A percentile compares a stretch with the other conserved stretches of the same genome.
These are phyloP conservation scores for Thymus mandschuricus DNA, from an alignment of 257 asterid genomes.

Conservation along the genomic window DNA sequence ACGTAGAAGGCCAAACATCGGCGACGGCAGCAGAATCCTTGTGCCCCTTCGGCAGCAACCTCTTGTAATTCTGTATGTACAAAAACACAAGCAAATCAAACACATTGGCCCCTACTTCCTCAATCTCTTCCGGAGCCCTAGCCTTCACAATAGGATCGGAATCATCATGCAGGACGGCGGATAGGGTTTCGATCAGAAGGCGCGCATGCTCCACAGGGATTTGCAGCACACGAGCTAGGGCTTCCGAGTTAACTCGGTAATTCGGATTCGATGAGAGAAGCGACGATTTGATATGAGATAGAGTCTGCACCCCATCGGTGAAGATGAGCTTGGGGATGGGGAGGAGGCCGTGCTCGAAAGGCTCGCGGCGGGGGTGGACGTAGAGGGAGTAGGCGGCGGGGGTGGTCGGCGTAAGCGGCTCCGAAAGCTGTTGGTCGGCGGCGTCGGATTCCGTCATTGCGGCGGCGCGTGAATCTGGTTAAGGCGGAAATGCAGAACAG, in stretches of 20 bases:
- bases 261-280: constrained; percentile 55
- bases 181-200: constrained; percentile 74
- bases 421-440: constrained; percentile 36
- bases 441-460: constrained; percentile 46
- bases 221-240: constrained; percentile 58
- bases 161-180: constrained; percentile 61
- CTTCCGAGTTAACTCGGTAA: constrained; percentile 48
- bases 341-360: constrained; percentile 89
- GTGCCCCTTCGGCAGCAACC: constrained; percentile 92
- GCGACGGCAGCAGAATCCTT: constrained; percentile 96
- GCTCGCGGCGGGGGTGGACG: constrained; percentile 88
- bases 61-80: constrained; percentile 82
- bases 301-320: constrained; percentile 72
- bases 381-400: constrained; percentile 28
- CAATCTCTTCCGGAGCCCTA: constrained; percentile 53
- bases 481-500: constrained; percentile 23
- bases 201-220: constrained; percentile 73
- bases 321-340: constrained; percentile 85
- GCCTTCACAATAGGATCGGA: constrained; percentile 68
- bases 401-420: constrained; percentile 36
- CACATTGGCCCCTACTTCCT: constrained; percentile 65
- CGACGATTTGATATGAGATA: constrained; percentile 61
- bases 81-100: constrained; percentile 81
- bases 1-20: constrained; percentile 97
- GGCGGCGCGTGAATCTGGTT: constrained; percentile 59